These are phyloP conservation scores for Hypoxylon fuscum DNA, from an alignment of 495 filamentous ascomycete genomes.

Conservation along the genomic window DNA sequence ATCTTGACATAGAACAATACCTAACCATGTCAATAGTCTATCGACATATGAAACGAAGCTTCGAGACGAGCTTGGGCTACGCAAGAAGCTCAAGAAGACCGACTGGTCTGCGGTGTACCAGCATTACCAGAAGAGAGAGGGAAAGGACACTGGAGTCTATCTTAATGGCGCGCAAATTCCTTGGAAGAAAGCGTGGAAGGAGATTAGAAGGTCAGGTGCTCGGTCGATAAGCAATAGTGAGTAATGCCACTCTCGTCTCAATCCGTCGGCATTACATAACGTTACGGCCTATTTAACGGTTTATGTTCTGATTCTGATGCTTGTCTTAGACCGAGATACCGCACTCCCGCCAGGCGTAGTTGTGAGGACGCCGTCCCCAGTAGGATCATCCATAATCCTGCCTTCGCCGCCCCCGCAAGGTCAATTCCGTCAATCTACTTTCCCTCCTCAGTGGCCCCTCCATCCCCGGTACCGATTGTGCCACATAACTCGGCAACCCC, in stretches of 20 bases:
- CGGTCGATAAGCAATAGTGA: conserved; percentile 10
- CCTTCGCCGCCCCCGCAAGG: neutral
- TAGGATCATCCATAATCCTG: neutral
- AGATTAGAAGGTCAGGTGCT: conserved; percentile 32
- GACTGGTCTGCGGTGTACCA: conserved; percentile 31
- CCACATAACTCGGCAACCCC: neutral
- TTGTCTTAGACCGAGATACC: neutral
- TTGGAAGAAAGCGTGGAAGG: conserved; percentile 35
- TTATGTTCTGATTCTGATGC: conserved; percentile 34
- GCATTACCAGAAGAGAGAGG: conserved; percentile 6
- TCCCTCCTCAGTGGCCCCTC: neutral
- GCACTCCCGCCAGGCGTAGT: conserved; percentile 27
- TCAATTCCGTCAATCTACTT: neutral
- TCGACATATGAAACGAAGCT: conserved; percentile 39
- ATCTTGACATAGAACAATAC: neutral
- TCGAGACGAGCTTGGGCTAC: conserved; percentile 22
- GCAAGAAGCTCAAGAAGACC: conserved; percentile 38
- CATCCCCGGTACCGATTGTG: too few species aligned
- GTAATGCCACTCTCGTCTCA: neutral
- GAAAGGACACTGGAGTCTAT: conserved; percentile 27
- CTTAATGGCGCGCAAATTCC: conserved; percentile 29
- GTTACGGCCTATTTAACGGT: neutral
- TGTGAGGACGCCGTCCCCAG: conserved; percentile 39
- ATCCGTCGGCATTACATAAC: neutral
- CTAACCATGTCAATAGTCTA: conserved; percentile 11